Evolutionary conservation across 2,329 filamentous ascomycete species (phyloP).

Genomic region (Acephala macrosclerotiorum): DNA sequence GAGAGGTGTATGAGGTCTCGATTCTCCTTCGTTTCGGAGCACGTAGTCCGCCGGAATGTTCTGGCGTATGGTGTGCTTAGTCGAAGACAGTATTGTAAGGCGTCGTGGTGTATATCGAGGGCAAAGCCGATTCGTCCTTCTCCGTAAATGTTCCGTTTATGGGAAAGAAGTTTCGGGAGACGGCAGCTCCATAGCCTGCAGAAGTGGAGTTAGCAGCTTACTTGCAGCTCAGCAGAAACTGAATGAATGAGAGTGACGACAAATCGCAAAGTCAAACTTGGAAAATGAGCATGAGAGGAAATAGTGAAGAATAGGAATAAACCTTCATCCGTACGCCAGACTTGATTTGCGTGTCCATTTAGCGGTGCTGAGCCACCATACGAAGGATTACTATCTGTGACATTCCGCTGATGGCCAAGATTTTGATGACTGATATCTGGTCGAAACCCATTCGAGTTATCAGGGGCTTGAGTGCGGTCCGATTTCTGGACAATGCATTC

Average conservation of each 20-base stretch:
- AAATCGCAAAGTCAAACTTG: neutral
- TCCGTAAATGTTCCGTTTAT: neutral
- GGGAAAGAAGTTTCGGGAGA: constrained; percentile 2
- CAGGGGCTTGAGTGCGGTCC: constrained; percentile 2
- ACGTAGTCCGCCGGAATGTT: neutral
- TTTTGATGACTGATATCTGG: neutral
- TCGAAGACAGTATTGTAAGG: constrained; percentile 8
- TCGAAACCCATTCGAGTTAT: neutral
- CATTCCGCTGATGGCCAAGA: neutral
- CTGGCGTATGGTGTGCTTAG: neutral
- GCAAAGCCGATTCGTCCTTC: constrained; percentile 3
- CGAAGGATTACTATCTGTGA: neutral
- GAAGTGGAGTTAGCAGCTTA: neutral
- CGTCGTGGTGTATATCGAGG: constrained; percentile 6
- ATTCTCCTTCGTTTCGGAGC: constrained; percentile 12
- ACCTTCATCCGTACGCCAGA: neutral
- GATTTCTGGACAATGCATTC: constrained; percentile 17
- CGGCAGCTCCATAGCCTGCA: neutral
- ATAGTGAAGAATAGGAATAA: neutral
- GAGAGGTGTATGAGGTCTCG: neutral
- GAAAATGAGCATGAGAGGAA: neutral
- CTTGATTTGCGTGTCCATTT: neutral
- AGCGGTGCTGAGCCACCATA: neutral
- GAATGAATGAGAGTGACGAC: too few relatives aligned
- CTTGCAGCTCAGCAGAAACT: neutral